Evolutionary conservation across 495 filamentous ascomycete species (phyloP), one percentile per base, ranked within the genome.

Genomic region (Tricharina praecox): DNA sequence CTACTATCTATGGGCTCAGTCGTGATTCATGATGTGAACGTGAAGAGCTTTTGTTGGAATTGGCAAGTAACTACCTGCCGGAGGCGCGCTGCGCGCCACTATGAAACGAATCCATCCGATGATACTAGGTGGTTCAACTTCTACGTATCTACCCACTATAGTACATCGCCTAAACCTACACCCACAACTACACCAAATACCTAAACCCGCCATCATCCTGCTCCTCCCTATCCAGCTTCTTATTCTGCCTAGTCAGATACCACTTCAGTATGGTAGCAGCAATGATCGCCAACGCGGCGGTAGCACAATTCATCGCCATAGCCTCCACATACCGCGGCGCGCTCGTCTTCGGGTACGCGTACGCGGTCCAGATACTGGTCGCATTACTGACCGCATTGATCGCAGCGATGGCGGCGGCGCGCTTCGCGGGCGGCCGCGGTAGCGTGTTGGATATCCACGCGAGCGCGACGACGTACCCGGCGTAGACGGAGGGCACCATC

Each of bases 301-400:
- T 85, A 2, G 62, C 71, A 52, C 76, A 82, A 60, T 87, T 84
- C 48, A 85, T 81, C 1, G 68, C 64, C 73, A 88, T 82, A 3
- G 84, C 82, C 10, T 79, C 67, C 4, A 78, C 68, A 50, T 75
- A 74, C 26, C 60, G 60, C 3, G 70, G 70, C 7, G 53, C 62
- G 47, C 64, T 66, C 24, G 54, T 59, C 30, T 42, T 48, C 3
- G 72, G 71, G 61, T 85, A 90, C 73, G 87, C 73, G 54, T 86
- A 90, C 41, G 68, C 72, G 1, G 81, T 79, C 56, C 82, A 90
- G 56, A 90, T 88, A 44, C 69, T 74, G 39, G 73, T 73, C 10
- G 70, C 66, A 56, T 87, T 90, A n/a, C 73, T 74, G 18, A 88
- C 70, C 3, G 81, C 81, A 54, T 93, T 93, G 60, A 87, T 85